Conservation (phyloP, 1,284 basidiomycete genomes). For the Cryptococcus jaspeensis region DNA sequence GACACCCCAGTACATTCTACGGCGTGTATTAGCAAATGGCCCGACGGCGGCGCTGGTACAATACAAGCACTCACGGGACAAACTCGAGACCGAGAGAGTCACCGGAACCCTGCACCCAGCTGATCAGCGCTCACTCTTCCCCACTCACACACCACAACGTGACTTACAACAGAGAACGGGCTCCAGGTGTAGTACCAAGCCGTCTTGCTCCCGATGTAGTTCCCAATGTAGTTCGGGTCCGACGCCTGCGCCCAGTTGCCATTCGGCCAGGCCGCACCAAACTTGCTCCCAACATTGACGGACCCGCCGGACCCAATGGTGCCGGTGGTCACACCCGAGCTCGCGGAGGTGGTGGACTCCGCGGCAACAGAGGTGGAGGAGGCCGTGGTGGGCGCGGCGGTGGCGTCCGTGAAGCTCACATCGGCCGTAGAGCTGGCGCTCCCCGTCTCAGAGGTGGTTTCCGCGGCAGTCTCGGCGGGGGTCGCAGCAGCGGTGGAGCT, state of each 20-base stretch:
- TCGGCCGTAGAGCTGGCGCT: conserved; percentile 18
- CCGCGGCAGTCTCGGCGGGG: conserved; percentile 19
- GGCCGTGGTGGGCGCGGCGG: conserved; percentile 14
- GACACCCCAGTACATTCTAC: conserved; percentile 66
- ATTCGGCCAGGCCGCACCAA: conserved; percentile 66
- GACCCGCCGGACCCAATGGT: conserved; percentile 23
- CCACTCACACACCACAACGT: not conserved
- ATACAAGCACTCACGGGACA: conserved; percentile 54
- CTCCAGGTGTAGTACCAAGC: conserved; percentile 52
- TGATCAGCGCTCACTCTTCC: not conserved
- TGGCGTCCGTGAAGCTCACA: conserved; percentile 4
- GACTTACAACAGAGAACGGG: conserved; percentile 20
- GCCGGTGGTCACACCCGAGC: conserved; percentile 2
- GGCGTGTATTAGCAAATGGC: too few relatives aligned
- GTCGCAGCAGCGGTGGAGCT: conserved; percentile 11
- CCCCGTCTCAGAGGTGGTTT: too few relatives aligned
- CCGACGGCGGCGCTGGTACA: too few relatives aligned
- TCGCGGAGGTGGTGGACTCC: conserved; percentile 8
- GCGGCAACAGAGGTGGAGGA: conserved; percentile 20
- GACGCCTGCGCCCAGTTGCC: conserved; percentile 50
- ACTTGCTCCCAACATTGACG: conserved; percentile 53
- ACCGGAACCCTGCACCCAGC: conserved; percentile 37
- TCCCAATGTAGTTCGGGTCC: conserved; percentile 57
- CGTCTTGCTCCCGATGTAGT: conserved; percentile 42
- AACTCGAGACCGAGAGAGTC: conserved; percentile 56